phyloP scores from a whole-genome alignment of 176 grass and related monocot species.

The Thinopyrum elongatum region DNA sequence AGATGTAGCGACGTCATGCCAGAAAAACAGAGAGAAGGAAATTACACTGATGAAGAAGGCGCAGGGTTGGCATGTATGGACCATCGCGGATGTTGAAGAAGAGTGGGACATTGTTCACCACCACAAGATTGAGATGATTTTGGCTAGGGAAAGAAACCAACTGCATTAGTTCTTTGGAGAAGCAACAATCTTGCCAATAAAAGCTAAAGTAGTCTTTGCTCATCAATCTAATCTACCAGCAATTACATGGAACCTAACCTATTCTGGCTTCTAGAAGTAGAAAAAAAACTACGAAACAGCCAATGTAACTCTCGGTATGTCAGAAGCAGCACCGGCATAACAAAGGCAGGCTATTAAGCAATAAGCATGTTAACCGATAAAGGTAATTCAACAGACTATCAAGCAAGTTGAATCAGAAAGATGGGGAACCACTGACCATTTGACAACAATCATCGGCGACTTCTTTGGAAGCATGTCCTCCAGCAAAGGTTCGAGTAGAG shows the following conservation, averaged over 20 bases:
- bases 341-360: not conserved
- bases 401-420: not conserved
- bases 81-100: conserved; percentile 98
- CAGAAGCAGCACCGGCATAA: conserved; percentile 1
- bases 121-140: conserved; percentile 99
- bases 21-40: conserved; percentile 24
- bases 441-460: conserved; percentile 78
- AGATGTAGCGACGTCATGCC: not conserved
- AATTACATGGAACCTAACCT: not conserved
- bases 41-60: conserved; percentile 98
- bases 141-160: conserved; percentile 53
- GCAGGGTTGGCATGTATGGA: conserved; percentile 96
- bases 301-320: not conserved
- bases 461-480: conserved; percentile 97
- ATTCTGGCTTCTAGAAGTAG: conserved; percentile 4
- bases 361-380: not conserved
- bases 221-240: not conserved
- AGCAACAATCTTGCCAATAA: not conserved
- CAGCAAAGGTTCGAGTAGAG: conserved; percentile 82
- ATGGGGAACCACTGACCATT: conserved; percentile 59
- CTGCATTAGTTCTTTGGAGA: not conserved
- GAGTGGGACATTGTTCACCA: conserved; percentile 94
- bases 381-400: not conserved
- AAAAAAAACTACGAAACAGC: not conserved
- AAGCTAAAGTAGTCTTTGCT: not conserved